Evolutionary conservation across 2,329 filamentous ascomycete genomes (phyloP), one percentile per base, ranked within the genome.

Genomic region (Arthrinium puccinioides): DNA sequence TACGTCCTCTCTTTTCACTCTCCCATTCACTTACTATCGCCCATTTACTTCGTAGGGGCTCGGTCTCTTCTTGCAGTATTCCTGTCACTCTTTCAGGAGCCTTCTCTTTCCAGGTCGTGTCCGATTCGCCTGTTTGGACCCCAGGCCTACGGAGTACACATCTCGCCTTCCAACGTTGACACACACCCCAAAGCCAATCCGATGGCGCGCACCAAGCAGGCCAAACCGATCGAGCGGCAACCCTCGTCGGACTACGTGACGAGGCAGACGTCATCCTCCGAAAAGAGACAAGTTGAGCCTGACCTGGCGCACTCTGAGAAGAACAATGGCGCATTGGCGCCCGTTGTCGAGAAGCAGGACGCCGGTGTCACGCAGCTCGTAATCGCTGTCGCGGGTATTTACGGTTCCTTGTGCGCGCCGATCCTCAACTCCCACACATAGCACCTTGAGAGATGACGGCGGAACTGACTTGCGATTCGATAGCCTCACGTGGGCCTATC

Each of bases 301-400:
- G 54, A 24, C 47, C 58, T 49, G 14, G 42, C 16, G 33, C 24
- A 45, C 50, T 23, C 44, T 38, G 40, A 54, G 43, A 43, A 44
- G 19, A 23, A 39, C 38, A 56, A 56, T 37, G 55, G 53, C 36
- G 49, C 44, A 14, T 43, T 38, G 30, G 15, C 25, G 14, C 19
- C 19, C 6, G 52, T 54, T 25, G 44, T 54, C 14, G 49, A 61
- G 30, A 62, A 60, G 47, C 54, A 63, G 38, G 72, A 77, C 20
- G 72, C 82, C 8, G 84, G 86, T 5, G 57, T 87, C 21, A 55
- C 84, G 52, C 84, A 94, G 61, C 75, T 96, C 39, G 63, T 89
- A 33, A 76, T 94, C 44, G 90, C 89, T 47, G 87, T 96, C n/a
- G 81, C 80, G 6, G 92, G 92, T 42, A 98, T 98, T 51, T 98